Evolutionary conservation across 192 early-diverging fungal species (phyloP).

Genomic region (Coemansia sp.): DNA sequence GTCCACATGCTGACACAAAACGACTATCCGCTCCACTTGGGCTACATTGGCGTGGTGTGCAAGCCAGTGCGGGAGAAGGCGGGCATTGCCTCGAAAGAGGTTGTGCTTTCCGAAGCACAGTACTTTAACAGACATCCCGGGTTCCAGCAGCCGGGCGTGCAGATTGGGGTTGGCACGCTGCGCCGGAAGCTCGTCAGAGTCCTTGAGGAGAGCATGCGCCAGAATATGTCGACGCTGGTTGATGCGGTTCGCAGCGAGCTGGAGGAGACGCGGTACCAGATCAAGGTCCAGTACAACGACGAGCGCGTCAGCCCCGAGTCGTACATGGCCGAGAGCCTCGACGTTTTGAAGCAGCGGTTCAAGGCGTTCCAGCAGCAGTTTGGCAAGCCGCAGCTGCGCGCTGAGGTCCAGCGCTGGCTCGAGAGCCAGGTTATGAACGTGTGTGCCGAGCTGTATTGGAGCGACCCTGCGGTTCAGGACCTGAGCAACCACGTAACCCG

Average conservation of each 20-base stretch:
- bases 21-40: slow-evolving; percentile 91
- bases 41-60: slow-evolving; percentile 96
- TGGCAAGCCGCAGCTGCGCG: slow-evolving; percentile 90
- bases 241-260: slow-evolving; percentile 93
- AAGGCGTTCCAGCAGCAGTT: slow-evolving; percentile 91
- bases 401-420: slow-evolving; percentile 89
- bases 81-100: slow-evolving; percentile 18
- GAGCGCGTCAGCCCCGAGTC: slow-evolving; percentile 91
- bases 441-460: slow-evolving; percentile 91
- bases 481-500: slow-evolving; percentile 62
- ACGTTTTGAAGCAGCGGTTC: slow-evolving; percentile 90
- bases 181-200: slow-evolving; percentile 86
- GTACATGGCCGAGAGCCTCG: slow-evolving; percentile 94
- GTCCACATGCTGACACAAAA: slow-evolving; percentile 80
- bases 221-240: slow-evolving; percentile 76
- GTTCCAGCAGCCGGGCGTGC: slow-evolving; percentile 55
- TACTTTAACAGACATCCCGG: slow-evolving; percentile 59
- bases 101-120: slow-evolving; percentile 55
- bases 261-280: slow-evolving; percentile 94
- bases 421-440: slow-evolving; percentile 89
- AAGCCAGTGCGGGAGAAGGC: slow-evolving; percentile 56
- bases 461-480: slow-evolving; percentile 65
- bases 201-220: slow-evolving; percentile 89
- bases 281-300: slow-evolving; percentile 99
- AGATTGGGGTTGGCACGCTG: slow-evolving; percentile 83